Evolutionary conservation across 2,329 filamentous ascomycete species (phyloP), one percentile per base, ranked within the genome.

Genomic region (Coniochaeta pulveracea): DNA sequence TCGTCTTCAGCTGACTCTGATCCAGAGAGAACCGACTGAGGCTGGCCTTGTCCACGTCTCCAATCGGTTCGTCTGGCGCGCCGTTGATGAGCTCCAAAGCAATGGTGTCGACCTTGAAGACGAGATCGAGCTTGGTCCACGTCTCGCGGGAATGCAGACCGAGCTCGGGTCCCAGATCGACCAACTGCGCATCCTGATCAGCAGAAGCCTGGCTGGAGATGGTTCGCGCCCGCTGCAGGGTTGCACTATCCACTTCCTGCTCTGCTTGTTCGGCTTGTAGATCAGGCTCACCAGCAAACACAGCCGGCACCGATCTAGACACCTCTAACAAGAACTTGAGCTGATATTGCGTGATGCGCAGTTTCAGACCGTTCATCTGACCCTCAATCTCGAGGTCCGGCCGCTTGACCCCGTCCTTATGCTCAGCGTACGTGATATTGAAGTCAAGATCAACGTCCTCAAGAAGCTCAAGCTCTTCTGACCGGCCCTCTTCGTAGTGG

Each of bases 361-460:
- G 64, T 47, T 96, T 95, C 48, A 96, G 78, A 35, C 95, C 83
- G 5, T 88, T 95, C 77, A 99, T 85, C 30, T 73, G 80, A 4
- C 89, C 88, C 52, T 91, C 80, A 14, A 98, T 78, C 57, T 96
- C 89, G 32, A 86, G 79, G 48, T 98, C 89, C 1, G 91, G 91
- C 24, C 89, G 73, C 48, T 91, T 79, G 34, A 72, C 65, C 10
- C 81, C 82, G 19, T 72, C 56, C 44, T 75, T 77, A 51, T 98
- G 91, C 50, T 96, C 89, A 1, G 88, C 75, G 55, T 95, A 89
- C 3, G 82, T 93, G 42, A 98, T 79, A 39, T 83, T 84, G 59
- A 98, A 95, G 30, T 83, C 84, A 16, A 99, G 64, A 51, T 98
- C 91, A 10, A 98, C 86, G 46, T 95, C 86, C 48, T 98, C 88